phyloP scores from a whole-genome alignment of 345 rosid species.

The Eucalyptus pumila region DNA sequence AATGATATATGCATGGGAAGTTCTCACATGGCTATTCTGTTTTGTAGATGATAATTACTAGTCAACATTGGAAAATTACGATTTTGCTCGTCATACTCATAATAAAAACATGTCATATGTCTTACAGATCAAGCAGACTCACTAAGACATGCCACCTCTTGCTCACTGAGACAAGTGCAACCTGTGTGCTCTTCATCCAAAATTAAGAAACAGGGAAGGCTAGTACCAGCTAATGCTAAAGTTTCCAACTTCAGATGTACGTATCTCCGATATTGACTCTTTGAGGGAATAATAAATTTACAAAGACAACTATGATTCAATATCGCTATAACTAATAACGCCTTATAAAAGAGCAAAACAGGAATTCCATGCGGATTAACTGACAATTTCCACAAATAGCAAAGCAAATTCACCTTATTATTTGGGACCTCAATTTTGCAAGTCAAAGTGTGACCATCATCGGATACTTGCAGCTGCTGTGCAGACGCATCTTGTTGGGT shows the following conservation, averaged over 20 bases:
- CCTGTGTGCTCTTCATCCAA: neutral
- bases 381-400: neutral
- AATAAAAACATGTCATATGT: neutral
- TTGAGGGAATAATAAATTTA: neutral
- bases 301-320: neutral
- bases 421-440: slow-evolving; percentile 77
- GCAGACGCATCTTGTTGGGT: neutral
- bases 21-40: neutral
- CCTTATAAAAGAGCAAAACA: neutral
- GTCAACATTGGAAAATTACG: neutral
- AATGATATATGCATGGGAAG: neutral
- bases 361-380: neutral
- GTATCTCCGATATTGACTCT: neutral
- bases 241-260: neutral
- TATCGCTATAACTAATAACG: neutral
- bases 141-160: neutral
- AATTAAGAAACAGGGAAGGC: neutral
- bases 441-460: slow-evolving; percentile 22
- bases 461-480: neutral
- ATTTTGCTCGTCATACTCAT: neutral
- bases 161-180: neutral
- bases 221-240: neutral
- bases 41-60: neutral
- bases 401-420: slow-evolving; percentile 40
- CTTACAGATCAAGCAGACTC: neutral